Conservation (phyloP, 352 stramenopile genomes). For the Phytophthora constricta region DNA sequence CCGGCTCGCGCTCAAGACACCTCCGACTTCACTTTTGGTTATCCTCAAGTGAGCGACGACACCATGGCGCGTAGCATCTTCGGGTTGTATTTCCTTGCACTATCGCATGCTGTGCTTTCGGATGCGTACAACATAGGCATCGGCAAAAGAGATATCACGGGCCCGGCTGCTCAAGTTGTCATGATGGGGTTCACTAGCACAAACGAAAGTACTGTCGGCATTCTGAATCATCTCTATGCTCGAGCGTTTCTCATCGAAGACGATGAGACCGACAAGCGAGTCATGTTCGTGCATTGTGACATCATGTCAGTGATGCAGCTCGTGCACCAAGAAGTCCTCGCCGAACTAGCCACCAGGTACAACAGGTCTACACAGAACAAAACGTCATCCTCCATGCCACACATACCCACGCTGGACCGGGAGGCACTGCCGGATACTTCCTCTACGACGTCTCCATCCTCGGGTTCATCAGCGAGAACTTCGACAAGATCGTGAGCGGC, state of each 20-base stretch:
- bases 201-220: conserved; percentile 49
- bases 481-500: conserved; percentile 69
- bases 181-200: conserved; percentile 73
- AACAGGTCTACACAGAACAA: conserved; percentile 48
- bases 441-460: conserved; percentile 68
- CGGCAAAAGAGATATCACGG: conserved; percentile 70
- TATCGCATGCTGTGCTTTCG: neutral
- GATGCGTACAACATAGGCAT: conserved; percentile 53
- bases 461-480: conserved; percentile 59
- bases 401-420: conserved; percentile 84
- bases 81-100: neutral
- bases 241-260: conserved; percentile 71
- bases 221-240: conserved; percentile 71
- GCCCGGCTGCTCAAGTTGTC: conserved; percentile 57
- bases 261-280: conserved; percentile 32
- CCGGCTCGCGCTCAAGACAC: neutral
- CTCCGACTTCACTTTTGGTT: neutral
- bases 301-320: conserved; percentile 55
- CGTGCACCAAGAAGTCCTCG: conserved; percentile 59
- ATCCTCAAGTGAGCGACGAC: neutral
- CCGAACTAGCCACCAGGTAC: conserved; percentile 42
- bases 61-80: neutral
- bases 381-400: conserved; percentile 81
- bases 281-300: conserved; percentile 63
- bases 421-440: conserved; percentile 77